Evolutionary conservation across 2,329 filamentous ascomycete species (phyloP).

Genomic region (Stagonosporopsis rhizophila): DNA sequence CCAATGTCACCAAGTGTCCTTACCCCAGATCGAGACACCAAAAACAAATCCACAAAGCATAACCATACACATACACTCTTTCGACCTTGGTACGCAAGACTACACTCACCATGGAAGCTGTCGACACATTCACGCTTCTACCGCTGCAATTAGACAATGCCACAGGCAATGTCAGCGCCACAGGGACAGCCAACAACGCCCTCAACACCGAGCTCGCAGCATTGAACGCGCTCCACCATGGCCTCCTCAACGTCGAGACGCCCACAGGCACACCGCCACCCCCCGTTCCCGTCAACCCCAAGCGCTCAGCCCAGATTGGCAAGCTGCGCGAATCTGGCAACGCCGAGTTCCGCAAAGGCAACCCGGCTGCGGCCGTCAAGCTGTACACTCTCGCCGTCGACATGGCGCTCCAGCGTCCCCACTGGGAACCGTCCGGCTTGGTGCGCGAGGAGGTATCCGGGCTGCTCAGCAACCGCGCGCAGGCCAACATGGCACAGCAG

Average conservation of each 20-base stretch:
- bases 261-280: constrained; percentile 77
- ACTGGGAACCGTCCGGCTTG: constrained; percentile 86
- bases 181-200: constrained; percentile 48
- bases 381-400: constrained; percentile 87
- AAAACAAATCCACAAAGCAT: not conserved
- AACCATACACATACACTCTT: not conserved
- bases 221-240: constrained; percentile 80
- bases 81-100: not conserved
- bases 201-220: constrained; percentile 63
- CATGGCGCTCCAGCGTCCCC: constrained; percentile 82
- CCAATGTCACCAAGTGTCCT: constrained; percentile 22
- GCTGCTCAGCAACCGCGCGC: constrained; percentile 85
- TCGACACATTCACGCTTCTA: constrained; percentile 79
- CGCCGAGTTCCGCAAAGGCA: constrained; percentile 77
- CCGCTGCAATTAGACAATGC: constrained; percentile 82
- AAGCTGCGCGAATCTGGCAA: constrained; percentile 93
- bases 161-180: constrained; percentile 73
- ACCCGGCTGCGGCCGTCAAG: constrained; percentile 76
- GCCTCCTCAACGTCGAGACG: constrained; percentile 70
- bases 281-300: constrained; percentile 89
- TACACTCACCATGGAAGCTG: constrained; percentile 42
- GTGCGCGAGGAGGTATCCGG: constrained; percentile 83
- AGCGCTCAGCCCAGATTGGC: constrained; percentile 83
- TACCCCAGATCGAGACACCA: constrained; percentile 6
- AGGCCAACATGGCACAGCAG: constrained; percentile 84